A percentile compares a stretch with the other conserved stretches of the same genome.
phyloP scores from a whole-genome alignment of 2,329 filamentous ascomycete genomes.

The Alternaria sp. region DNA sequence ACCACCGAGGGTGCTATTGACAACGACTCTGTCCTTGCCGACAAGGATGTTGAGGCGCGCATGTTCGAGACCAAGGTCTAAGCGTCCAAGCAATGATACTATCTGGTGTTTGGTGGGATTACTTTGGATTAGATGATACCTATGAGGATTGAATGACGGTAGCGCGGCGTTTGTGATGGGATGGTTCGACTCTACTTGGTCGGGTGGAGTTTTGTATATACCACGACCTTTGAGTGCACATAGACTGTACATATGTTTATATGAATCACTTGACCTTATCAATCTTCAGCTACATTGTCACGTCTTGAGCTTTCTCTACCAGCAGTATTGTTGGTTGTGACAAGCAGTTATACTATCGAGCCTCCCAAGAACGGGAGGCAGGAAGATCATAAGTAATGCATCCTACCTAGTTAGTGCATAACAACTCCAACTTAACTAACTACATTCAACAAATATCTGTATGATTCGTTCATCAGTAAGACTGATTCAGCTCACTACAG shows the following conservation, averaged over 20 bases:
- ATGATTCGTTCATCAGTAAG: not conserved
- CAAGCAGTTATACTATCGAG: too few species aligned
- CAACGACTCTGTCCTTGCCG: constrained; percentile 35
- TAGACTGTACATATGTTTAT: not conserved
- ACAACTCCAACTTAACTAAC: too few species aligned
- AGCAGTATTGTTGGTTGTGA: too few species aligned
- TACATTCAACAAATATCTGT: too few species aligned
- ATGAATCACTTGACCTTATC: not conserved
- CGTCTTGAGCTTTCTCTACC: not conserved
- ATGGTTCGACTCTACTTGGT: not conserved
- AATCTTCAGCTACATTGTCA: not conserved
- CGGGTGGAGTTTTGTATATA: constrained; percentile 5
- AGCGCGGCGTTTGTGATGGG: not conserved
- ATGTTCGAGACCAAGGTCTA: constrained; percentile 27
- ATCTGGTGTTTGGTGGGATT: not conserved
- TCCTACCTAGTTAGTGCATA: not conserved
- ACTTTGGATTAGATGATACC: constrained; percentile 5
- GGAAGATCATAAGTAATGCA: too few species aligned
- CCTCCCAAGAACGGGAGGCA: too few species aligned
- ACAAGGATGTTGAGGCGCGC: constrained; percentile 36
- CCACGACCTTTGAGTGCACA: not conserved
- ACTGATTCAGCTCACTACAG: not conserved
- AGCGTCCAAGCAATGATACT: not conserved
- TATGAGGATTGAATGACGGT: constrained; percentile 1
- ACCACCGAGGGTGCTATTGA: constrained; percentile 33